A percentile compares a stretch with the other conserved stretches of the same genome.
These are phyloP conservation scores for Pueraria montana DNA, from an alignment of 306 rosid species.

Conservation along the genomic window DNA sequence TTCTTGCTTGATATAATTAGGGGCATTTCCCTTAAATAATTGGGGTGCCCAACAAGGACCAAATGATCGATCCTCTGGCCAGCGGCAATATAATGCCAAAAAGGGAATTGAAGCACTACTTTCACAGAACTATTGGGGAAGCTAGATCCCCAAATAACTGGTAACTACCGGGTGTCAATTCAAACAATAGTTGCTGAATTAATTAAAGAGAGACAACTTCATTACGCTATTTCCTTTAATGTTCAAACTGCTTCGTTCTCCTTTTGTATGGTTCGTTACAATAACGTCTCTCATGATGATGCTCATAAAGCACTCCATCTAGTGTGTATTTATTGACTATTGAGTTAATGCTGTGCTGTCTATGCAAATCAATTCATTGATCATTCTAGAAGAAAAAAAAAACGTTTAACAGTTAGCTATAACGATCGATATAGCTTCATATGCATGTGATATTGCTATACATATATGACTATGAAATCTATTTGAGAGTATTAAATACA, in stretches of 20 bases:
- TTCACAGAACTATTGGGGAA: neutral
- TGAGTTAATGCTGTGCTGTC: slow-evolving; percentile 7
- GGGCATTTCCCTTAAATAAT: slow-evolving; percentile 27
- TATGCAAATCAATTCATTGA: neutral
- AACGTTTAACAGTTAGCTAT: neutral
- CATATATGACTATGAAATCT: too few species aligned
- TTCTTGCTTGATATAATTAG: neutral
- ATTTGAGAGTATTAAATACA: too few species aligned
- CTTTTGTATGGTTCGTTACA: slow-evolving; percentile 30
- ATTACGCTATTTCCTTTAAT: slow-evolving; percentile 6
- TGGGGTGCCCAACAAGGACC: slow-evolving; percentile 13
- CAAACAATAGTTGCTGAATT: slow-evolving; percentile 15
- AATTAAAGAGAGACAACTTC: slow-evolving; percentile 38
- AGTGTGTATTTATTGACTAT: neutral
- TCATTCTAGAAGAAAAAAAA: neutral
- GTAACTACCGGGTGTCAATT: slow-evolving; percentile 30
- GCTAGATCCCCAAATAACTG: slow-evolving; percentile 26
- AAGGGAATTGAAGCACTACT: slow-evolving; percentile 38
- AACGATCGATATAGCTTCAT: neutral
- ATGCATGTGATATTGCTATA: neutral
- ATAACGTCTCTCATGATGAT: neutral
- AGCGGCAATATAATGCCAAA: slow-evolving; percentile 45
- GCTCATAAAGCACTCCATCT: neutral
- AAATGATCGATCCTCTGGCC: neutral
- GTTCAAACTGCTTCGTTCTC: slow-evolving; percentile 22